These are phyloP conservation scores for Pythium aristosporum DNA, from an alignment of 352 stramenopile species.

Conservation along the genomic window DNA sequence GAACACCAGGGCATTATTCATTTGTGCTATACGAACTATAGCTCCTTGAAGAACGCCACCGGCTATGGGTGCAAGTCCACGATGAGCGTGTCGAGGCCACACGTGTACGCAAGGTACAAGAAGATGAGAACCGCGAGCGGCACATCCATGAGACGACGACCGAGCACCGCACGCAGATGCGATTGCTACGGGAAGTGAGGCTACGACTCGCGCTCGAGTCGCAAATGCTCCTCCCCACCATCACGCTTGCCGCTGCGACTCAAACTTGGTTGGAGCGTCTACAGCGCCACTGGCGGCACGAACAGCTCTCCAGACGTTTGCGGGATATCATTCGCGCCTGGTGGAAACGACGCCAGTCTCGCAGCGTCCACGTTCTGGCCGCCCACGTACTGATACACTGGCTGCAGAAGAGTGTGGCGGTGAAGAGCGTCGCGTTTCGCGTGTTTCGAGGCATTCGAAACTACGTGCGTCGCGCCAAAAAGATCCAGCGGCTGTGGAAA, in stretches of 20 bases:
- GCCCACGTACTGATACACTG: constrained; percentile 52
- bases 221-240: constrained; percentile 42
- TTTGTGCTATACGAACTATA: constrained; percentile 15
- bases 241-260: constrained; percentile 48
- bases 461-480: constrained; percentile 52
- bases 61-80: constrained; percentile 38
- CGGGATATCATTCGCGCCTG: constrained; percentile 46
- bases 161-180: constrained; percentile 45
- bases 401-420: constrained; percentile 59
- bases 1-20: neutral
- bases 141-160: constrained; percentile 47
- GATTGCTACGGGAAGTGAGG: constrained; percentile 36
- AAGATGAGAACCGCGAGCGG: constrained; percentile 51
- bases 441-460: constrained; percentile 54
- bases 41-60: constrained; percentile 46
- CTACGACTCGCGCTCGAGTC: constrained; percentile 36
- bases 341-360: constrained; percentile 38
- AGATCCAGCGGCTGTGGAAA: constrained; percentile 51
- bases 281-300: constrained; percentile 36
- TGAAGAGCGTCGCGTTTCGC: constrained; percentile 53
- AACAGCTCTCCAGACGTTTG: constrained; percentile 37
- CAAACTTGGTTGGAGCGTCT: constrained; percentile 41
- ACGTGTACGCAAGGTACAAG: constrained; percentile 35
- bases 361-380: constrained; percentile 32
- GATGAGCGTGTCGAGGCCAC: constrained; percentile 34